Base-by-base conservation (phyloP, 1,284 basidiomycete genomes). In the Apiotrichum domesticum region DNA sequence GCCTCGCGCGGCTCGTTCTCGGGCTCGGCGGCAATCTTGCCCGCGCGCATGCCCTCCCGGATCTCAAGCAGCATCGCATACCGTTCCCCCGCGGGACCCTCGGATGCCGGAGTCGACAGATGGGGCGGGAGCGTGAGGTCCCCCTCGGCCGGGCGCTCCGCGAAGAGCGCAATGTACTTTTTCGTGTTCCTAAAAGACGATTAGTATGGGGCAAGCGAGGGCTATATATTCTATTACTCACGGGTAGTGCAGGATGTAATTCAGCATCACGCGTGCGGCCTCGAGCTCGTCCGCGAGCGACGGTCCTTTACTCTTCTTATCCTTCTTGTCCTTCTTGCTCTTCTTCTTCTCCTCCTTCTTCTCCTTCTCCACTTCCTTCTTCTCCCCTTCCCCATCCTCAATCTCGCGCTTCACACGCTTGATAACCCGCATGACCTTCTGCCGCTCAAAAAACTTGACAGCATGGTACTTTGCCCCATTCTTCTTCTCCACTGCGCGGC, bases 401-500 rank as follows among this genome's bases (percentile, higher is more conserved):
- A 65, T 77, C 77, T 65, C 64, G 79, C 83, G 72, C 84, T 85
- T 44, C 72, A 77, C 69, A 84, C 73, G 85, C 48, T 80, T 82
- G 55, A 93, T 82, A 69, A 85, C 86, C 32, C 90, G 83, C 6
- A 81, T 66, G 9, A 91, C 82, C 69, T 93, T 93, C 76, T 88
- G 84, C 46, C 88, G 83, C 74, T 93, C 90, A 63, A 93, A 93
- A 77, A 93, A 93, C 74, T 90, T 93, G 68, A 90, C 71, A 75
- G 84, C 88, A 67, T 91, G 90, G 73, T 94, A 94, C 62, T 82
- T 82, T 45, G 81, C 75, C 0, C 88, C 87, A 64, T 88, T 79
- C 48, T 83, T 78, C 49, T 85, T 83, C 73, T 92, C 90, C 67
- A 87, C 87, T 11, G 79, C 78, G 53, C 79, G 77, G 56, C 66